A percentile compares a stretch with the other conserved stretches of the same genome.
phyloP scores from a whole-genome alignment of 352 stramenopile species.

The Globisporangium yorkense region DNA sequence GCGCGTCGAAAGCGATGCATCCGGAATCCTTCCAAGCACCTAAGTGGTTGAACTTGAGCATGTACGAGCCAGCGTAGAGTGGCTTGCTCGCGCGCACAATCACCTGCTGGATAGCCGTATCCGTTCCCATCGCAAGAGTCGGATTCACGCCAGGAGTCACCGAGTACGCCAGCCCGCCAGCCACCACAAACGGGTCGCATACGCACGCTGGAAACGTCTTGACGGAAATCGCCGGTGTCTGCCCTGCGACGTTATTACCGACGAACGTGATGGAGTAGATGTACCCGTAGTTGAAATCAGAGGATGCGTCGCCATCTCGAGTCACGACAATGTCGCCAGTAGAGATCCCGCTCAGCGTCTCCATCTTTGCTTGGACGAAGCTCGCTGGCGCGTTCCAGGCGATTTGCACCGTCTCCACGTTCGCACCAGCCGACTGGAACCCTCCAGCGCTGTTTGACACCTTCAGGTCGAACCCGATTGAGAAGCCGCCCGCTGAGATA shows the following conservation, averaged over 20 bases:
- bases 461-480: slow-evolving; percentile 36
- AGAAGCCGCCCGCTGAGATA: slow-evolving; percentile 47
- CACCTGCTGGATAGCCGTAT: slow-evolving; percentile 67
- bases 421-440: slow-evolving; percentile 22
- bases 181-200: slow-evolving; percentile 37
- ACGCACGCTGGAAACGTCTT: slow-evolving; percentile 9
- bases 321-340: slow-evolving; percentile 62
- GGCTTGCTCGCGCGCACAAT: slow-evolving; percentile 47
- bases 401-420: slow-evolving; percentile 21
- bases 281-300: slow-evolving; percentile 54
- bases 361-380: slow-evolving; percentile 26
- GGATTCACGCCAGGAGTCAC: slow-evolving; percentile 31
- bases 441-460: slow-evolving; percentile 17
- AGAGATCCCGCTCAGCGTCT: slow-evolving; percentile 24
- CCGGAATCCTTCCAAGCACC: slow-evolving; percentile 22
- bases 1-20: slow-evolving; percentile 64
- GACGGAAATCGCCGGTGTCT: slow-evolving; percentile 36
- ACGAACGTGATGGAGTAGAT: slow-evolving; percentile 75
- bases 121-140: slow-evolving; percentile 54
- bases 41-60: slow-evolving; percentile 38
- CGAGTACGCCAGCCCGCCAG: slow-evolving; percentile 23
- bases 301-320: slow-evolving; percentile 55
- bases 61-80: slow-evolving; percentile 52
- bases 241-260: slow-evolving; percentile 57
- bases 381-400: slow-evolving; percentile 33